Conservation (phyloP, 352 stramenopile species). For the Pythium monospermum region DNA sequence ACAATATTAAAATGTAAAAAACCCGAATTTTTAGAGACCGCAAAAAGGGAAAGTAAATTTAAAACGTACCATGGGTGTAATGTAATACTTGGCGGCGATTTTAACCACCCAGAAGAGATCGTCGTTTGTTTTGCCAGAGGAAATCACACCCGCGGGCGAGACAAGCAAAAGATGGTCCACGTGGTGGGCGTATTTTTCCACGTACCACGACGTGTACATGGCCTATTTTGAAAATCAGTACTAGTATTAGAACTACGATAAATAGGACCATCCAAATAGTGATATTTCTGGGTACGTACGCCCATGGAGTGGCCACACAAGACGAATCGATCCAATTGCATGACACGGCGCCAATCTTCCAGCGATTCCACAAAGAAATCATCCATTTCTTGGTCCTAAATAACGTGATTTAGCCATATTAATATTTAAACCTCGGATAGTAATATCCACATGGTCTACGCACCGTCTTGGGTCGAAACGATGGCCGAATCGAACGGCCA, state of each 20-base stretch:
- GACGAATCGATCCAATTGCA: constrained; percentile 72
- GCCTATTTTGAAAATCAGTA: constrained; percentile 35
- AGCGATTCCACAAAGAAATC: constrained; percentile 80
- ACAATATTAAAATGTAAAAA: too few species aligned
- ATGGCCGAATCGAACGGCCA: constrained; percentile 59
- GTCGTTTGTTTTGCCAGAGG: constrained; percentile 28
- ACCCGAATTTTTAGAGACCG: too few species aligned
- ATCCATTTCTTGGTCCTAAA: constrained; percentile 68
- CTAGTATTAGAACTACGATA: too few species aligned
- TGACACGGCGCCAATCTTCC: constrained; percentile 62
- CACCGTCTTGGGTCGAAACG: constrained; percentile 52
- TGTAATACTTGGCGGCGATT: constrained; percentile 31
- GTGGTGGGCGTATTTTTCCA: constrained; percentile 58
- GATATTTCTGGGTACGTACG: constrained; percentile 45
- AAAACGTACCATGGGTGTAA: constrained; percentile 65
- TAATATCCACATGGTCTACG: too few species aligned
- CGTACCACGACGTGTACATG: constrained; percentile 80
- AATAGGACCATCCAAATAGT: too few species aligned
- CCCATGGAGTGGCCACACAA: constrained; percentile 78
- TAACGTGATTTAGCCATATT: too few species aligned
- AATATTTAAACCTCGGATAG: too few species aligned
- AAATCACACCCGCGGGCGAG: constrained; percentile 61
- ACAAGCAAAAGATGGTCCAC: constrained; percentile 77
- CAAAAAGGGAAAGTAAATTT: too few species aligned
- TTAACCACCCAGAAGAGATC: constrained; percentile 42